Evolutionary conservation across 768 basidiomycete species (phyloP).

Genomic region (Suillus luteus): DNA sequence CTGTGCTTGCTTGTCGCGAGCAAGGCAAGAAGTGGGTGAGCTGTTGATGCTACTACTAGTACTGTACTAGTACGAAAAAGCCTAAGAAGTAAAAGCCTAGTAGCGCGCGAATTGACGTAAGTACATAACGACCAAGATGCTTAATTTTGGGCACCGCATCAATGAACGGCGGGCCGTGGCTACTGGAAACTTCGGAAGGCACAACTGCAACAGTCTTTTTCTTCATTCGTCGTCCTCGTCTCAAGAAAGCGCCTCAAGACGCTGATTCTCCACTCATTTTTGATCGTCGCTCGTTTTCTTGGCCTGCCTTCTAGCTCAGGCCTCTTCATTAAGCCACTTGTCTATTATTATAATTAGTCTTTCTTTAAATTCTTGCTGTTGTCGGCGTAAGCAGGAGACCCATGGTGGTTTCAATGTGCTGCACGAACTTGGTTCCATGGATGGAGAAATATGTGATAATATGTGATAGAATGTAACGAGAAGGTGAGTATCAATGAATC

Average conservation of each 20-base stretch:
- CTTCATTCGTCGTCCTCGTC: background rate
- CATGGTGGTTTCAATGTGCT: conserved; percentile 8
- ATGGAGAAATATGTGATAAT: too few relatives aligned
- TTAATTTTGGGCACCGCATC: background rate
- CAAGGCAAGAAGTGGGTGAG: too few relatives aligned
- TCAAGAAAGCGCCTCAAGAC: conserved; percentile 1
- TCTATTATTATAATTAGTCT: background rate
- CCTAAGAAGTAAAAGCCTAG: background rate
- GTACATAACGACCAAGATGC: background rate
- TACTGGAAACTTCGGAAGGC: background rate
- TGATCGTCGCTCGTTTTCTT: background rate
- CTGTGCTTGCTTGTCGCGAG: too few relatives aligned
- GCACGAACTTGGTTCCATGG: too few relatives aligned
- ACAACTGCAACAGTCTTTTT: conserved; percentile 2
- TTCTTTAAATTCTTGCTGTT: conserved; percentile 1
- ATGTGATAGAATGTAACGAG: too few relatives aligned
- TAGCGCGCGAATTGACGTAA: background rate
- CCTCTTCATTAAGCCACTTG: background rate
- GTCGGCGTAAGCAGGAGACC: conserved; percentile 5
- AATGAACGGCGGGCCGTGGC: background rate
- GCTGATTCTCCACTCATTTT: conserved; percentile 2
- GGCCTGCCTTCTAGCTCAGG: background rate
- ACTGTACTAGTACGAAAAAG: too few relatives aligned
- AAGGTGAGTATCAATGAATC: too few relatives aligned
- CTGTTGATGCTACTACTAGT: too few relatives aligned